Evolutionary conservation across 2,329 filamentous ascomycete species (phyloP), one percentile per base, ranked within the genome.

Genomic region (Scortechinia acanthostroma): DNA sequence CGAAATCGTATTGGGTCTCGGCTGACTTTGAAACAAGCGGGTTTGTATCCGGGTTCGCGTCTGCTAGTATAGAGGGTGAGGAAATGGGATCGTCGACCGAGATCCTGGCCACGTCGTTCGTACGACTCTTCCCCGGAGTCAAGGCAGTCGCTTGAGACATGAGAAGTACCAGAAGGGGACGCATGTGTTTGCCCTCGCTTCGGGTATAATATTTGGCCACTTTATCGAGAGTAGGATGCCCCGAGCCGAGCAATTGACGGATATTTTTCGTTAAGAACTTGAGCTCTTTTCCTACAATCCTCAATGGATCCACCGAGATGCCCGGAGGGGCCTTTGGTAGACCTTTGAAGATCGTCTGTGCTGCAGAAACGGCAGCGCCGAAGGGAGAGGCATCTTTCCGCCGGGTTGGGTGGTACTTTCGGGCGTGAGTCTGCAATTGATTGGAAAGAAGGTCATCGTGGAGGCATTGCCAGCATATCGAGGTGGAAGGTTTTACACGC

Each of bases 171-270:
- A 98, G 86, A 63, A 96, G 79, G 22, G 93, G 93, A 53, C 93
- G 84, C 54, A 98, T 84, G 65, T 97, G 93, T 70, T 98, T 98
- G 50, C 93, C 93, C 71, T 97, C 90, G 48, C 88, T 88, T 57
- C 91, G 87, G 19, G 93, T 95, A 64, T 98, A 98, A 73, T 98
- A 98, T 67, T 98, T 98, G 44, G 93, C 90, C 21, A 91, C 91
- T 35, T 88, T 91, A 60, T 97, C 93, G 48, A 98, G 77, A 42
- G 91, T 90, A 1, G 93, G 93, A 60, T 98, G 91, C 4, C 91
- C 91, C 0, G 91, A 96, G 4, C 91, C 91, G 15, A 97, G 71
- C n/a, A 97, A 74, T 59, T 94, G 87, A 49, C 88, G 78, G 64
- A 97, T 95, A 57, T 97, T 95, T 45, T 90, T 90, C 10, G 88